Evolutionary conservation across 2,329 filamentous ascomycete species (phyloP).

Genomic region (Verticillium albo-atrum): DNA sequence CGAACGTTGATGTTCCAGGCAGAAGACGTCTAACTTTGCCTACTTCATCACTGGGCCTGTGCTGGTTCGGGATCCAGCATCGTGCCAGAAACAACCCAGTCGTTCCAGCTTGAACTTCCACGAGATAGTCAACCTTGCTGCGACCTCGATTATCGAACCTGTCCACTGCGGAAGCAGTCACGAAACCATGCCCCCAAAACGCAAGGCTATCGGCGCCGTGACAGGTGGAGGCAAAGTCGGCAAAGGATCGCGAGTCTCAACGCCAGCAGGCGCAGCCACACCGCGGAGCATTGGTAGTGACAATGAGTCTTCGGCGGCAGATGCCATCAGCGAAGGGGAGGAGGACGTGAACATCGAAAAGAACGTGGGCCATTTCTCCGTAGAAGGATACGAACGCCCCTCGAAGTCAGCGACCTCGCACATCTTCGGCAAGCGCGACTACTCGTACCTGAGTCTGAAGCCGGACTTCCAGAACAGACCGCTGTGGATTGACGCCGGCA

Average conservation of each 20-base stretch:
- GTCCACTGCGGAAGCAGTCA: background rate
- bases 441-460: constrained; percentile 78
- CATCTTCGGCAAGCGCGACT: constrained; percentile 58
- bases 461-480: constrained; percentile 85
- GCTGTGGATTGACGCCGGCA: constrained; percentile 86
- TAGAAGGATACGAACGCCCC: constrained; percentile 34
- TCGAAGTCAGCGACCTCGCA: constrained; percentile 26
- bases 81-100: background rate
- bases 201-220: constrained; percentile 55
- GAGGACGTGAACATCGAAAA: constrained; percentile 52
- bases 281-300: constrained; percentile 53
- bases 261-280: constrained; percentile 52
- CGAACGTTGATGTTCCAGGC: background rate
- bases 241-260: constrained; percentile 53
- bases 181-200: constrained; percentile 59
- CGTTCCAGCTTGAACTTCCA: background rate
- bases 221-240: constrained; percentile 49
- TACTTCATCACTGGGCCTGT: background rate
- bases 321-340: constrained; percentile 24
- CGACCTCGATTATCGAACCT: background rate
- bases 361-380: constrained; percentile 56
- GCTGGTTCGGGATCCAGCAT: background rate
- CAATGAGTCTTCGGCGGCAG: constrained; percentile 37
- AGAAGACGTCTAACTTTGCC: background rate
- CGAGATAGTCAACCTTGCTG: background rate